Base-by-base conservation (phyloP, 257 asterid species). In the Fraxinus quadrangulata region DNA sequence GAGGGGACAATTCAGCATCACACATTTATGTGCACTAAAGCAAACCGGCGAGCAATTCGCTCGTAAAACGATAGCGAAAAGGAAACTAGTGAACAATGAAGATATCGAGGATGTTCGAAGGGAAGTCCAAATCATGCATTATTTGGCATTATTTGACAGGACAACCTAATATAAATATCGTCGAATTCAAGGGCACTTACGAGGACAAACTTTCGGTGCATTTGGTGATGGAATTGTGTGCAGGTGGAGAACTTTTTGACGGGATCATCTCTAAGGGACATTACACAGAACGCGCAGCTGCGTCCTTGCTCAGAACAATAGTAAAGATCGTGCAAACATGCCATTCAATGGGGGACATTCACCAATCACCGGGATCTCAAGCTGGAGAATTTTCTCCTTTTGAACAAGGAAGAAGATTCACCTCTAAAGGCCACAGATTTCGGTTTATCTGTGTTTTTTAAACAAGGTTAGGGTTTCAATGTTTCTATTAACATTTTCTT, bases 91-190 rank as follows among this genome's bases (percentile, higher is more conserved):
- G 56, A 86, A 75, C 70, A 87, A 89, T 71, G 92, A 89, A 51
- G 94, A 89, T 51, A 85, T 89, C 17, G 94, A 89, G 88, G 90
- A 89, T 28, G 94, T 89, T 7, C 33, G 88, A 12, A 65, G 94
- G 75, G 94, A 89, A 86, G 94, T 89, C 6, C 94, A 89, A 84
- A 89, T 89, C 68, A 87, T 89, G 94, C 87, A 89, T 76, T 90
- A 89, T 72, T 82, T 87, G 83, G 94, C 87, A 89, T 76, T 90
- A 89, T 72, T 82, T 87, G 83, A 80, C 90, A 37, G 94, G 91
- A 42, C 92, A 89, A 76, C 87, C 83, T 17, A 89, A 89, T 26
- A 26, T 26, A 26, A 26, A 26, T 74, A 85, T 89, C 61, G 94
- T 89, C 68, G 92, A 89, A 85, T 87, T 89, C 13, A 83, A 84